These are phyloP conservation scores for Eimeria necatrix DNA, from an alignment of 169 alveolate genomes.

Conservation along the genomic window DNA sequence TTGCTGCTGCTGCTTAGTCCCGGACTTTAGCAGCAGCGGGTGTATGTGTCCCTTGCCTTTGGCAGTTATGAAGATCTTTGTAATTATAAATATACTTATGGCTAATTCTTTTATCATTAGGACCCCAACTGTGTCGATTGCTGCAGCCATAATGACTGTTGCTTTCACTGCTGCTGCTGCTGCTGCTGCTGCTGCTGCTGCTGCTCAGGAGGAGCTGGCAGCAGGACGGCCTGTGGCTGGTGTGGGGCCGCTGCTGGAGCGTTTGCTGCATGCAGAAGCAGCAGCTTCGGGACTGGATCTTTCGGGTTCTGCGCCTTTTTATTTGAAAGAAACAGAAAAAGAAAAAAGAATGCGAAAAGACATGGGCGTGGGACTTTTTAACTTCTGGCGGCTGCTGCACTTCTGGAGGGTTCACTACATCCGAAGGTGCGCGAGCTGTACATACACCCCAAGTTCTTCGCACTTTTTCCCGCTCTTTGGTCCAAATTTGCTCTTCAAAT, in stretches of 20 bases:
- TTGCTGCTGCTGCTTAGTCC: too few species aligned
- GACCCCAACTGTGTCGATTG: too few species aligned
- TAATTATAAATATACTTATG: background rate
- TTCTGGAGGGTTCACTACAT: conserved; percentile 70
- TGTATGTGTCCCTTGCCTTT: background rate
- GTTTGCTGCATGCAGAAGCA: background rate
- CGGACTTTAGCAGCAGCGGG: too few species aligned
- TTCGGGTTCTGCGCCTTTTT: background rate
- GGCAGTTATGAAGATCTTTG: background rate
- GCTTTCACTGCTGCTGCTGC: too few species aligned
- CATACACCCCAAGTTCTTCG: background rate
- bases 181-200: background rate
- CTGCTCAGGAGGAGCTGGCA: conserved; percentile 23
- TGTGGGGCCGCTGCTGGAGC: background rate
- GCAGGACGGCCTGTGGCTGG: background rate
- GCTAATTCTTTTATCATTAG: background rate
- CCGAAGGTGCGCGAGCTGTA: conserved; percentile 12
- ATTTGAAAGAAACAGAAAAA: background rate
- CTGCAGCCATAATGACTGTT: too few species aligned
- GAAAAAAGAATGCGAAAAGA: background rate
- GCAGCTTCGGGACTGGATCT: background rate
- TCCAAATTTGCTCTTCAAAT: too few species aligned
- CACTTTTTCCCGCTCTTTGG: background rate
- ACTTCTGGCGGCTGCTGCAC: conserved; percentile 61
- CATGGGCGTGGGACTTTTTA: conserved; percentile 21